Evolutionary conservation across 1,284 basidiomycete genomes (phyloP).

Genomic region (Apiotrichum domesticum): DNA sequence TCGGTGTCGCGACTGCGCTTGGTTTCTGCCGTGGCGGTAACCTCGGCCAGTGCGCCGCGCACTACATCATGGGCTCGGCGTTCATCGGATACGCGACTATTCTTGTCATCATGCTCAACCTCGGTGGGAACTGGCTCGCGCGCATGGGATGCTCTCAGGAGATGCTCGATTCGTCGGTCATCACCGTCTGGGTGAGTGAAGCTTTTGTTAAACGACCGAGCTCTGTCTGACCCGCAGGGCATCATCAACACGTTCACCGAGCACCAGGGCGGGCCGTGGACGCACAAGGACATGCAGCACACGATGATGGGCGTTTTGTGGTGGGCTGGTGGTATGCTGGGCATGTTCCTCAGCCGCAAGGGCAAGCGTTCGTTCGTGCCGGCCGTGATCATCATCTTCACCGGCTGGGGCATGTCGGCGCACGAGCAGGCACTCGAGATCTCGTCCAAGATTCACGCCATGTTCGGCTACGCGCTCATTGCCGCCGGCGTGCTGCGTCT

Average conservation of each 20-base stretch:
- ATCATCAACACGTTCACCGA: slow-evolving; percentile 90
- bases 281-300: slow-evolving; percentile 87
- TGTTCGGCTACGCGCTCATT: slow-evolving; percentile 82
- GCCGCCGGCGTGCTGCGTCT: slow-evolving; percentile 74
- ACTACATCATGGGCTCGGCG: slow-evolving; percentile 80
- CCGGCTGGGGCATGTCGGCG: slow-evolving; percentile 92
- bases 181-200: slow-evolving; percentile 70
- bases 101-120: slow-evolving; percentile 73
- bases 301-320: slow-evolving; percentile 67
- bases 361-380: slow-evolving; percentile 82
- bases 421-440: slow-evolving; percentile 80
- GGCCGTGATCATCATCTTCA: slow-evolving; percentile 74
- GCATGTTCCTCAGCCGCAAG: slow-evolving; percentile 75
- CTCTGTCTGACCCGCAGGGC: slow-evolving; percentile 26
- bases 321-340: slow-evolving; percentile 87
- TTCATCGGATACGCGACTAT: slow-evolving; percentile 83
- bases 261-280: slow-evolving; percentile 72
- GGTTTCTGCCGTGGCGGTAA: slow-evolving; percentile 62
- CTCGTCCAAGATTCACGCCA: slow-evolving; percentile 75
- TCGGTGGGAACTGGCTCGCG: slow-evolving; percentile 76
- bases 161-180: slow-evolving; percentile 85
- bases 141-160: slow-evolving; percentile 58
- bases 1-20: slow-evolving; percentile 45
- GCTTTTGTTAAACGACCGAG: not conserved
- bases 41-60: slow-evolving; percentile 74